Evolutionary conservation across 2,329 filamentous ascomycete genomes (phyloP).

Genomic region (Colletotrichum shisoi): DNA sequence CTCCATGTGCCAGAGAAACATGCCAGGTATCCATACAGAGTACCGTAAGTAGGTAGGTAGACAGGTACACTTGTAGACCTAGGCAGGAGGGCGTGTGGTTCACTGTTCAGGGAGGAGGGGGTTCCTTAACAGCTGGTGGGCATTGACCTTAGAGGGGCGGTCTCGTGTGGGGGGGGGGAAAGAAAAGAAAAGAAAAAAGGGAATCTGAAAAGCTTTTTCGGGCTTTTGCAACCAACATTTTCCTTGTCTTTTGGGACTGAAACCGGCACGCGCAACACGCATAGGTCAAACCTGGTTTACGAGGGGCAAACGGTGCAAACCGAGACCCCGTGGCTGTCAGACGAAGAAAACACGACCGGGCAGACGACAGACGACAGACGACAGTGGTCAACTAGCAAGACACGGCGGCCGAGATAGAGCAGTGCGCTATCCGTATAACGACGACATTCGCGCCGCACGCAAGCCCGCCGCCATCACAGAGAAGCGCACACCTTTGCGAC

Average conservation of each 20-base stretch:
- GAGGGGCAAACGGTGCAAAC: not conserved
- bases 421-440: not conserved
- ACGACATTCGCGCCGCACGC: conserved; percentile 20
- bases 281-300: not conserved
- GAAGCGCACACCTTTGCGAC: conserved; percentile 17
- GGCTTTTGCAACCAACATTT: conserved; percentile 4
- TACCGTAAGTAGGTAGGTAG: not conserved
- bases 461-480: conserved; percentile 22
- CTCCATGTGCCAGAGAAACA: conserved; percentile 11
- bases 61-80: conserved; percentile 7
- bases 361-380: conserved; percentile 9
- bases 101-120: conserved; percentile 4
- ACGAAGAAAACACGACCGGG: conserved; percentile 5
- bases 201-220: conserved; percentile 27
- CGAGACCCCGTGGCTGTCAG: conserved; percentile 6
- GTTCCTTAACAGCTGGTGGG: conserved; percentile 18
- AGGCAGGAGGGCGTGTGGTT: conserved; percentile 13
- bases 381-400: no score
- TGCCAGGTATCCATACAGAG: no score
- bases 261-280: not conserved
- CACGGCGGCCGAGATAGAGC: conserved; percentile 23
- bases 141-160: no score
- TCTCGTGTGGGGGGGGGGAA: not conserved
- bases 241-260: not conserved
- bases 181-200: not conserved